Evolutionary conservation across 331 rosid species (phyloP).

Genomic region (Stylosanthes scabra): DNA sequence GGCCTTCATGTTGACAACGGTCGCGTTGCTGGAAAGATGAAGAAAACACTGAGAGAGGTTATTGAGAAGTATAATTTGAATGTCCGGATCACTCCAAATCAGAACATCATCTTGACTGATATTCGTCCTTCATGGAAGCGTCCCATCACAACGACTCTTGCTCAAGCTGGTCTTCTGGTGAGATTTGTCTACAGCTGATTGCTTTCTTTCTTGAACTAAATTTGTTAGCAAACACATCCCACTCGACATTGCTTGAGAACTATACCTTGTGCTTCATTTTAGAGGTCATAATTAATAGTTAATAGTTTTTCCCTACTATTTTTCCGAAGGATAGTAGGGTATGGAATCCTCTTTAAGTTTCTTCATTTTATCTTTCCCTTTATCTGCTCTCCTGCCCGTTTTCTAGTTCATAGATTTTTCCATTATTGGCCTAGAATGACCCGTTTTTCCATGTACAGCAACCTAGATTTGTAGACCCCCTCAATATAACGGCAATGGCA

Average conservation of each 20-base stretch:
- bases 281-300: conserved; percentile 15
- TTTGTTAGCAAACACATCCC: conserved; percentile 12
- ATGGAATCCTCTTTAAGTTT: not conserved
- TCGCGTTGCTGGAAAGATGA: conserved; percentile 89
- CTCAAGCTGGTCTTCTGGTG: conserved; percentile 98
- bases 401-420: not conserved
- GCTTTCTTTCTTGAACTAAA: conserved; percentile 7
- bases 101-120: conserved; percentile 88
- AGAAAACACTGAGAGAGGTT: conserved; percentile 84
- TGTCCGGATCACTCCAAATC: conserved; percentile 90
- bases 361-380: conserved; percentile 8
- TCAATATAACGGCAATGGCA: conserved; percentile 96
- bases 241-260: conserved; percentile 3
- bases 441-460: conserved; percentile 56
- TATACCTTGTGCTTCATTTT: conserved; percentile 15
- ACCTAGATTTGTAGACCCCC: conserved; percentile 91
- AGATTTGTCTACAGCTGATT: conserved; percentile 38
- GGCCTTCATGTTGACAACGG: conserved; percentile 97
- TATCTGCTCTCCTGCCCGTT: not conserved
- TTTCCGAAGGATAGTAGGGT: not conserved
- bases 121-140: conserved; percentile 88
- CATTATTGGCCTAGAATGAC: conserved; percentile 33
- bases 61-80: conserved; percentile 85
- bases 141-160: conserved; percentile 83
- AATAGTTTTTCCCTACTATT: not conserved